Percentiles rank a stretch among this genome's conserved stretches.
phyloP scores from a whole-genome alignment of 495 filamentous ascomycete genomes.

The Xylaria cubensis region DNA sequence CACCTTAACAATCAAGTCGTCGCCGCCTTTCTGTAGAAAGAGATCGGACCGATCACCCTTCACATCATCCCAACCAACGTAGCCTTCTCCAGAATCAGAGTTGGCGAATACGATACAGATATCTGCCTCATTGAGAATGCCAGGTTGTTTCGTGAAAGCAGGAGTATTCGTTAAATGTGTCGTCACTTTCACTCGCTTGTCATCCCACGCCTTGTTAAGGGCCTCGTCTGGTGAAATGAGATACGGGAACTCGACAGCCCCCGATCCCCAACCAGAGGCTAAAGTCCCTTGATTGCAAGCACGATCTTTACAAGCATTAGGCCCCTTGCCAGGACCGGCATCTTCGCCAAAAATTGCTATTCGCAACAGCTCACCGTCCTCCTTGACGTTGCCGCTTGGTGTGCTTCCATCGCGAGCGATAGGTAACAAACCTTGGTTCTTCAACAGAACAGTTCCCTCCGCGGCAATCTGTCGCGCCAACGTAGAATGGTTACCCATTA shows the following conservation, averaged over 20 bases:
- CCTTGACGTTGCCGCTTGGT: conserved; percentile 40
- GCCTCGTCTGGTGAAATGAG: conserved; percentile 74
- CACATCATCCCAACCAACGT: conserved; percentile 65
- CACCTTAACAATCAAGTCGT: conserved; percentile 73
- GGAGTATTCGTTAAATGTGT: conserved; percentile 66
- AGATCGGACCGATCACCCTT: conserved; percentile 86
- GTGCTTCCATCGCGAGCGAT: conserved; percentile 61
- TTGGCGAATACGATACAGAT: conserved; percentile 73
- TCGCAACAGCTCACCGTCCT: conserved; percentile 53
- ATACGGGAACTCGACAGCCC: conserved; percentile 86
- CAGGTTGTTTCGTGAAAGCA: conserved; percentile 36
- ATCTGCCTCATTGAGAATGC: conserved; percentile 61
- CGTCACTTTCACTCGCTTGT: conserved; percentile 64
- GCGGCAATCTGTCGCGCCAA: conserved; percentile 76
- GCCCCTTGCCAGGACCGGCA: conserved; percentile 70
- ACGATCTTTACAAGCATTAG: conserved; percentile 78
- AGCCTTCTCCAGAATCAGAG: conserved; percentile 70
- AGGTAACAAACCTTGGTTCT: conserved; percentile 74
- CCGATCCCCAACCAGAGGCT: conserved; percentile 88
- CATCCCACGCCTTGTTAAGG: conserved; percentile 57
- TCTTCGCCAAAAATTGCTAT: conserved; percentile 89
- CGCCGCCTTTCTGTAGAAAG: conserved; percentile 76
- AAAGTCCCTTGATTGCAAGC: conserved; percentile 85
- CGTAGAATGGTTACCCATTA: conserved; percentile 70
- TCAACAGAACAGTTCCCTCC: conserved; percentile 86